Evolutionary conservation across 1,284 basidiomycete species (phyloP).

Genomic region (Cutaneotrichosporon cutaneum): DNA sequence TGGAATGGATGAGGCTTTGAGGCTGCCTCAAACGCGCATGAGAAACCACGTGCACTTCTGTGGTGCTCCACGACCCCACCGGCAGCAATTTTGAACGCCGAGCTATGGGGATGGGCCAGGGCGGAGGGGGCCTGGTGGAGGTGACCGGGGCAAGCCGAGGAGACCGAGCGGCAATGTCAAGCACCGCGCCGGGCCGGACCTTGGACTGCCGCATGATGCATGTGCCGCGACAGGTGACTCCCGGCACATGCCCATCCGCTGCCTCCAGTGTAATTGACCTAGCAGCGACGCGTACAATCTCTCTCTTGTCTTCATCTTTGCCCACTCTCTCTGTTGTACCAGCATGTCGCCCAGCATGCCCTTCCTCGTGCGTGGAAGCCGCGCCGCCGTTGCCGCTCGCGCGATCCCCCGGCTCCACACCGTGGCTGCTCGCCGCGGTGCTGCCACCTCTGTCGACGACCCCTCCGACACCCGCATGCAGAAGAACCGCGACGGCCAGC

Average conservation of each 20-base stretch:
- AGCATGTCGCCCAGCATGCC: constrained; percentile 10
- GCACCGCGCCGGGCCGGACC: constrained; percentile 14
- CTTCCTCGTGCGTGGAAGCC: constrained; percentile 3
- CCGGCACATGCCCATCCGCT: not conserved
- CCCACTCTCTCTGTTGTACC: not conserved
- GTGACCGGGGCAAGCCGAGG: not conserved
- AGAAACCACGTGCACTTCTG: no score
- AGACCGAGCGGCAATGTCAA: not conserved
- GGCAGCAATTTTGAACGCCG: not conserved
- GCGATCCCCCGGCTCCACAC: not conserved
- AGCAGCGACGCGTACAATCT: not conserved
- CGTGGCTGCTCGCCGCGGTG: constrained; percentile 7
- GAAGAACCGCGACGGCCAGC: constrained; percentile 13
- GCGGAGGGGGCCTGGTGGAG: not conserved
- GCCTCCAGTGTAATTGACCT: not conserved
- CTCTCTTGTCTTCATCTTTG: not conserved
- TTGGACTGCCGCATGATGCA: not conserved
- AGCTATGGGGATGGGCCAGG: not conserved
- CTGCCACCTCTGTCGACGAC: constrained; percentile 19
- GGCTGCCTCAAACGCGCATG: no score
- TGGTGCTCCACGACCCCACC: not conserved
- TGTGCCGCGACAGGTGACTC: not conserved
- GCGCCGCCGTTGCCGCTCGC: constrained; percentile 2
- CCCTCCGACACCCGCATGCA: constrained; percentile 11
- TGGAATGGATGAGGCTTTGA: no score